Percentiles rank a stretch among this genome's conserved stretches.
phyloP scores from a whole-genome alignment of 225 moss, liverwort and hornwort genomes.

The Physcomitrium patens region DNA sequence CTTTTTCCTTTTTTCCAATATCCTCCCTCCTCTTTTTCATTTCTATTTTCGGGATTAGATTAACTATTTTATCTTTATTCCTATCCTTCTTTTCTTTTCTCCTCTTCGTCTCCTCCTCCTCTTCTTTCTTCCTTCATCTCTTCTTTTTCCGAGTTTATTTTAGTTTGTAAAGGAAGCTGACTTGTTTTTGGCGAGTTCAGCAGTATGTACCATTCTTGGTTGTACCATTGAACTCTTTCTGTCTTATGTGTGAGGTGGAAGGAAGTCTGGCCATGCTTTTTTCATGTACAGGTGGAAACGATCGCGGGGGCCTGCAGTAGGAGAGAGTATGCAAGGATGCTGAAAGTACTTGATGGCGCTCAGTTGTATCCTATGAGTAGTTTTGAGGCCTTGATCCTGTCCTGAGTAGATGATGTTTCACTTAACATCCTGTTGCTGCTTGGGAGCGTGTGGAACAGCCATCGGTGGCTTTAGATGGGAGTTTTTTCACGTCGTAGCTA shows the following conservation, averaged over 20 bases:
- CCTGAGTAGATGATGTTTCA: conserved; percentile 27
- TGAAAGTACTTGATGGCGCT: conserved; percentile 34
- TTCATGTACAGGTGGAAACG: conserved; percentile 27
- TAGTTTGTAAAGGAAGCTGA: conserved; percentile 32
- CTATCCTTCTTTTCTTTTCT: not conserved
- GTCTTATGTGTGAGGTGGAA: not conserved
- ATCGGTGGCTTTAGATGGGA: conserved; percentile 24
- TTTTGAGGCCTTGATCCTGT: conserved; percentile 40
- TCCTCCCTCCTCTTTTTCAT: not conserved
- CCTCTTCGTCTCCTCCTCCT: not conserved
- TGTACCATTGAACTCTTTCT: not conserved
- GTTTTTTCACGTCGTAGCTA: conserved; percentile 34
- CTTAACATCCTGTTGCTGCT: conserved; percentile 31
- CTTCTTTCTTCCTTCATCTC: no score
- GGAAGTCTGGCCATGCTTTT: not conserved
- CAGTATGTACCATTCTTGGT: conserved; percentile 21
- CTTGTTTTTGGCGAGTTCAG: conserved; percentile 34
- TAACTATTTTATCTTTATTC: not conserved
- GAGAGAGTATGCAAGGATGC: conserved; percentile 19
- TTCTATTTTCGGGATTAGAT: conserved; percentile 23
- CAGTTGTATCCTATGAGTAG: conserved; percentile 38
- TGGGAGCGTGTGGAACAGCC: conserved; percentile 26
- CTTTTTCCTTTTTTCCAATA: not conserved
- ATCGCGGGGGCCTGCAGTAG: conserved; percentile 8
- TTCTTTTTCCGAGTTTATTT: conserved; percentile 25